phyloP scores from a whole-genome alignment of 2,329 filamentous ascomycete genomes.

The Drechslera avenae region DNA sequence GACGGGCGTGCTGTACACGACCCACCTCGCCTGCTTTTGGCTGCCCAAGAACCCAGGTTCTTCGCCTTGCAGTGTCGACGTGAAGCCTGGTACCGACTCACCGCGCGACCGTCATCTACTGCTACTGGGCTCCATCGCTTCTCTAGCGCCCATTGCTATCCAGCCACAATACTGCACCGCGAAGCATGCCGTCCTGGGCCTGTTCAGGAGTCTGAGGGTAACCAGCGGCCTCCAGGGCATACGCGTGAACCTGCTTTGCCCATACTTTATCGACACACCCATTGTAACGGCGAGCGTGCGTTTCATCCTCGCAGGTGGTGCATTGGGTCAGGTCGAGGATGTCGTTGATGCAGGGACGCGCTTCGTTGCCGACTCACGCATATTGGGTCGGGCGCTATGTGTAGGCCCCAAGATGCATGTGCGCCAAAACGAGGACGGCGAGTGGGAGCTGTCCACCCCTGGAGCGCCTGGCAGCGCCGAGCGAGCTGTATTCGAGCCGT shows the following conservation, averaged over 20 bases:
- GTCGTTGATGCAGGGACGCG: slow-evolving; percentile 69
- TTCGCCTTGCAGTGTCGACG: slow-evolving; percentile 37
- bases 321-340: slow-evolving; percentile 60
- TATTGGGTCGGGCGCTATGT: slow-evolving; percentile 63
- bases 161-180: slow-evolving; percentile 62
- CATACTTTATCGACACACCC: slow-evolving; percentile 70
- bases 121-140: slow-evolving; percentile 67
- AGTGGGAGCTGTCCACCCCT: slow-evolving; percentile 37
- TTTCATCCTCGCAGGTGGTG: slow-evolving; percentile 62
- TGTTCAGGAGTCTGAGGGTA: slow-evolving; percentile 64
- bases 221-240: slow-evolving; percentile 58
- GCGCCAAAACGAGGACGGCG: slow-evolving; percentile 47
- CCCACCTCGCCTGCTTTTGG: slow-evolving; percentile 67
- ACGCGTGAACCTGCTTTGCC: slow-evolving; percentile 68
- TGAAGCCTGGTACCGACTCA: slow-evolving; percentile 29
- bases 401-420: slow-evolving; percentile 63
- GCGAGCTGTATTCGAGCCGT: slow-evolving; percentile 64
- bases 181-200: slow-evolving; percentile 70
- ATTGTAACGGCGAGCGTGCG: slow-evolving; percentile 57
- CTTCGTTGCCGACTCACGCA: slow-evolving; percentile 62
- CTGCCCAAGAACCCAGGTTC: slow-evolving; percentile 58
- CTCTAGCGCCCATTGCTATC: slow-evolving; percentile 50
- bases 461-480: slow-evolving; percentile 43
- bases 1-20: slow-evolving; percentile 67
- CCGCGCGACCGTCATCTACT: slow-evolving; percentile 64